phyloP scores from a whole-genome alignment of 257 asterid genomes.

The Gentiana macrophylla region DNA sequence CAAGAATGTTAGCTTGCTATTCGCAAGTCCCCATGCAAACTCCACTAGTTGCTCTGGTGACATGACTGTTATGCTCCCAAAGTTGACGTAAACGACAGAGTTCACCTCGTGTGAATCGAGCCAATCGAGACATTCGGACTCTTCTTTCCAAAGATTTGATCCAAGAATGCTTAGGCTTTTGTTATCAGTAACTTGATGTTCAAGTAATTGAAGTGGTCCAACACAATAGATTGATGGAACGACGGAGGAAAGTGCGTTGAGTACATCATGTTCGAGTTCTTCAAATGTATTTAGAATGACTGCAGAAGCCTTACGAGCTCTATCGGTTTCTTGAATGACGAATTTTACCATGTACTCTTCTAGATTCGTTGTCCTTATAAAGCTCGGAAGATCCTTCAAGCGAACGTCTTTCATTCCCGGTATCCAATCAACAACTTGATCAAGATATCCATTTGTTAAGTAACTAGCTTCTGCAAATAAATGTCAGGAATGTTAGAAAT shows the following conservation, averaged over 20 bases:
- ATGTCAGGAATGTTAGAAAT: neutral
- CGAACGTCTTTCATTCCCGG: constrained; percentile 20
- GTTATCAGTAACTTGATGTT: neutral
- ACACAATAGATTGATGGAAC: constrained; percentile 14
- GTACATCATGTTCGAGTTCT: constrained; percentile 12
- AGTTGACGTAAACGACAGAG: constrained; percentile 31
- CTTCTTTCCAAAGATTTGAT: constrained; percentile 32
- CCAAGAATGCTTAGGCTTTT: constrained; percentile 7
- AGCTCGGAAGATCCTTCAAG: constrained; percentile 19
- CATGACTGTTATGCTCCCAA: constrained; percentile 27
- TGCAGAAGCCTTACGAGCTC: constrained; percentile 15
- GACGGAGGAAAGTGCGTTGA: constrained; percentile 9
- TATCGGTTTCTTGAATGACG: constrained; percentile 12
- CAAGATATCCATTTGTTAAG: constrained; percentile 21
- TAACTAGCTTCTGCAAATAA: constrained; percentile 15
- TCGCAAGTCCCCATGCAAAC: constrained; percentile 30
- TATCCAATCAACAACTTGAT: constrained; percentile 19
- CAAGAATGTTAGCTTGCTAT: constrained; percentile 16
- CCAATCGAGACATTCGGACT: constrained; percentile 22
- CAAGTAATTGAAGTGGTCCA: constrained; percentile 21
- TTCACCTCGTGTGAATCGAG: constrained; percentile 13
- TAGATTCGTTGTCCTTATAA: constrained; percentile 22
- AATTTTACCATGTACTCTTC: constrained; percentile 6
- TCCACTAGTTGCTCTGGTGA: constrained; percentile 13
- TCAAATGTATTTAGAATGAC: constrained; percentile 18